These are phyloP conservation scores for Calendula officinalis DNA, from an alignment of 129 eudicot genomes.

Conservation along the genomic window DNA sequence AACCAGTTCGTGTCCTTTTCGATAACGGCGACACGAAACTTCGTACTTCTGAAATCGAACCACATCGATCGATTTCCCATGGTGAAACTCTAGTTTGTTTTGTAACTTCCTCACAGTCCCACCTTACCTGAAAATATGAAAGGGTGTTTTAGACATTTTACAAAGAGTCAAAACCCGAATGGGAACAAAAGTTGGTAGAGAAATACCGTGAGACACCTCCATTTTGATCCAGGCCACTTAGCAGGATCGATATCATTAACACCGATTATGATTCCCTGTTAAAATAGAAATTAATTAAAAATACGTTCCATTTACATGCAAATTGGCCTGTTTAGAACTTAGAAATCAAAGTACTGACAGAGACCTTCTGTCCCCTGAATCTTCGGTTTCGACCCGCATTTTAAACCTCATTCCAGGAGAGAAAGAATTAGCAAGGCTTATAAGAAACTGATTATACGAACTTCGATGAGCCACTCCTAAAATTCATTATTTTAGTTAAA, in stretches of 20 bases:
- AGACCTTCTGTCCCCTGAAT: conserved; percentile 87
- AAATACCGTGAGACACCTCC: conserved; percentile 85
- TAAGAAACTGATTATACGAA: conserved; percentile 60
- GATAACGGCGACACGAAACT: background rate
- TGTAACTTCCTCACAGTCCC: conserved; percentile 52
- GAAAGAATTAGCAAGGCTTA: conserved; percentile 51
- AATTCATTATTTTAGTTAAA: conserved; percentile 17
- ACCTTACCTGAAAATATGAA: conserved; percentile 61
- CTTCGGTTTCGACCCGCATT: conserved; percentile 80
- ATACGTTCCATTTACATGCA: no score
- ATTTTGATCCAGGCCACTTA: conserved; percentile 92
- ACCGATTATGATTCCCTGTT: conserved; percentile 73
- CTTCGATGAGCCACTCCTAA: conserved; percentile 68
- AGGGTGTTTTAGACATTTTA: conserved; percentile 1
- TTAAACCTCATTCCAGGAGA: conserved; percentile 80
- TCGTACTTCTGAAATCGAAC: background rate
- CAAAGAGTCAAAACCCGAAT: background rate
- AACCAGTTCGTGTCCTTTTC: conserved; percentile 15
- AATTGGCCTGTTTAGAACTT: no score
- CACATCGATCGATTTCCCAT: background rate
- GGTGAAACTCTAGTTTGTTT: background rate
- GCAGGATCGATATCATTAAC: conserved; percentile 59
- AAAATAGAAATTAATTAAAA: background rate
- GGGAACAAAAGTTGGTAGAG: background rate
- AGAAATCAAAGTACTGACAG: background rate